Evolutionary conservation across 495 filamentous ascomycete genomes (phyloP).

Genomic region (Neurospora pannonica): DNA sequence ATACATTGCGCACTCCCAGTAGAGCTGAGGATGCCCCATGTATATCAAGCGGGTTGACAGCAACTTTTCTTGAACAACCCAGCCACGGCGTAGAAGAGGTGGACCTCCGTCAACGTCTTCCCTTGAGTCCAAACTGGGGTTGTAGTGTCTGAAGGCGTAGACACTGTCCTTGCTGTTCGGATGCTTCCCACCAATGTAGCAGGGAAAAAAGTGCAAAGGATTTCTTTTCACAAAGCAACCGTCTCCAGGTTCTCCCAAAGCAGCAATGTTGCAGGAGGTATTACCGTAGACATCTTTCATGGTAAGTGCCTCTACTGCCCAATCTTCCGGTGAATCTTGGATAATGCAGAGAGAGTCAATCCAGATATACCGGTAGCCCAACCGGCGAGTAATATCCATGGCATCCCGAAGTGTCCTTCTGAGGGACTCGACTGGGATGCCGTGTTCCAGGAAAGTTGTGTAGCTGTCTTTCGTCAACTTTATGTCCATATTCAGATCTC

Average conservation of each 20-base stretch:
- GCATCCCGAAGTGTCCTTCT: constrained; percentile 7
- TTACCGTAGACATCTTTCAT: not conserved
- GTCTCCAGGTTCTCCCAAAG: not conserved
- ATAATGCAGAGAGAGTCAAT: constrained; percentile 25
- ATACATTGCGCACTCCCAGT: not conserved
- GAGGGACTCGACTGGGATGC: not conserved
- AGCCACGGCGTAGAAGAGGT: not conserved
- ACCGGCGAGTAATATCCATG: constrained; percentile 6
- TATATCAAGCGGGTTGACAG: not conserved
- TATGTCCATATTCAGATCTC: not conserved
- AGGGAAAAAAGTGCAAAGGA: not conserved
- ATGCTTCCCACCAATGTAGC: not conserved
- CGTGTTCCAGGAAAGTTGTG: not conserved
- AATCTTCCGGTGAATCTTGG: constrained; percentile 10
- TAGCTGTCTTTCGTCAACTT: not conserved
- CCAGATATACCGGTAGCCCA: constrained; percentile 23
- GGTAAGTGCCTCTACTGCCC: not conserved
- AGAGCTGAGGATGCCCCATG: not conserved
- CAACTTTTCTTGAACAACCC: not conserved
- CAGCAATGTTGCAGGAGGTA: not conserved
- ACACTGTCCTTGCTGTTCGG: not conserved
- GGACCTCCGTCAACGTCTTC: not conserved
- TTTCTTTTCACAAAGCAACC: not conserved
- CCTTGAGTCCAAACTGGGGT: not conserved
- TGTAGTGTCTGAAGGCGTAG: not conserved